Percentiles rank a stretch among this genome's conserved stretches.
Evolutionary conservation across 306 rosid genomes (phyloP).

Genomic region (Vigna mungo): DNA sequence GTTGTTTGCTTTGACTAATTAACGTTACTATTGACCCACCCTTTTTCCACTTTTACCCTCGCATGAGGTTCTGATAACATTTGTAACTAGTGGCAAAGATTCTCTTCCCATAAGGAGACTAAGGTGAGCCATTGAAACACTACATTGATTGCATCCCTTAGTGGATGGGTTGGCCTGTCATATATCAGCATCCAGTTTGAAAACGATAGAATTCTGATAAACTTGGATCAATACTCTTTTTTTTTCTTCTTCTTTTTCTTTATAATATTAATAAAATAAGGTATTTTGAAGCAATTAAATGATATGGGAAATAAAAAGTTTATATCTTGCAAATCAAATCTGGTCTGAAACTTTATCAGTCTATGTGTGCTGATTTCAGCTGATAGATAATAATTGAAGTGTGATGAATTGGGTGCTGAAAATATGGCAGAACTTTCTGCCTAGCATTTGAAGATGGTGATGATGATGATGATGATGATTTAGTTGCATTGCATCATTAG

Average conservation of each 20-base stretch:
- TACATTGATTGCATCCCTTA: constrained; percentile 32
- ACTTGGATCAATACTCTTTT: constrained; percentile 38
- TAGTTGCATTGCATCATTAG: constrained; percentile 9
- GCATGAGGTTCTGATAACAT: constrained; percentile 39
- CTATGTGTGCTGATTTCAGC: not conserved
- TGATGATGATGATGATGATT: not conserved
- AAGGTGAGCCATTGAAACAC: constrained; percentile 38
- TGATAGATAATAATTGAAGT: constrained; percentile 7
- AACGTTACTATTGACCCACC: constrained; percentile 15
- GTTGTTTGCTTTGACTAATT: constrained; percentile 21
- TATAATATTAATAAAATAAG: not conserved
- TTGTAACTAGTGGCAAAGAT: constrained; percentile 43
- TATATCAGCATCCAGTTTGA: constrained; percentile 48
- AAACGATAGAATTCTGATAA: constrained; percentile 28
- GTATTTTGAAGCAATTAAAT: no score
- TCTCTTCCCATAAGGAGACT: constrained; percentile 35
- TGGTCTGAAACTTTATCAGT: not conserved
- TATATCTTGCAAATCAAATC: not conserved
- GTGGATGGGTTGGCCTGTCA: constrained; percentile 41
- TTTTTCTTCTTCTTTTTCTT: not conserved
- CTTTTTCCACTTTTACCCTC: not conserved
- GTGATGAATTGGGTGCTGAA: constrained; percentile 7
- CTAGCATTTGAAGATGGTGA: not conserved
- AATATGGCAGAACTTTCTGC: not conserved
- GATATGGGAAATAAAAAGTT: no score